Evolutionary conservation across 257 asterid genomes (phyloP), one percentile per base, ranked within the genome.

Genomic region (Solanum gandarillasii): DNA sequence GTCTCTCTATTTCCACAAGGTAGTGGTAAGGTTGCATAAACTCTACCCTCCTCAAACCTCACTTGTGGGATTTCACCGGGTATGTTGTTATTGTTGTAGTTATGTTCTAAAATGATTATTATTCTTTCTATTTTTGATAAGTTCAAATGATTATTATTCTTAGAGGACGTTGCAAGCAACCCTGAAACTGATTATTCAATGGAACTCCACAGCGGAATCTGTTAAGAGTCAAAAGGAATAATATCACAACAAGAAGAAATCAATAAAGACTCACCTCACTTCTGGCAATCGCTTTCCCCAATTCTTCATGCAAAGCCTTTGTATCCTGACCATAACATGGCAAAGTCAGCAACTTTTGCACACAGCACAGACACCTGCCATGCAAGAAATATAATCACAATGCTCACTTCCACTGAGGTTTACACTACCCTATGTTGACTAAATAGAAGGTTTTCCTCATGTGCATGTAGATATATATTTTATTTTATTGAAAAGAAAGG

Each of bases 251-350:
- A 85, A 46, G 73, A 62, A 79, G 35, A 84, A 34, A 62, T 81
- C 38, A 27, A 58, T 32, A 65, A 82, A n/a, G 29, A 74, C 48
- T 88, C 92, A 96, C 99, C 98, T 94, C 93, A 62, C 94, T 91
- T 92, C 93, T 93, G 87, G 94, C 91, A 83, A 96, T 93, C 83
- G 97, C 98, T 87, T 92, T 94, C 89, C 89, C 90, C 97, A 95
- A 88, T 35, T 91, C 93, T 74, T 94, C 96, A 90, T 88, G 90
- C 89, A 96, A 92, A 88, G 92, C 94, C 83, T 92, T 94, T 25
- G 98, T 87, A 86, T 95, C 98, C 99, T 95, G 92, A 88, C 78
- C 93, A 93, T 83, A 76, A 90, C 90, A 92, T 92, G 89, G 92
- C 92, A 90, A 92, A 89, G 93, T 95, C 90, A 96, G 91, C 90